Evolutionary conservation across 495 filamentous ascomycete genomes (phyloP).

Genomic region (Neurospora sp.): DNA sequence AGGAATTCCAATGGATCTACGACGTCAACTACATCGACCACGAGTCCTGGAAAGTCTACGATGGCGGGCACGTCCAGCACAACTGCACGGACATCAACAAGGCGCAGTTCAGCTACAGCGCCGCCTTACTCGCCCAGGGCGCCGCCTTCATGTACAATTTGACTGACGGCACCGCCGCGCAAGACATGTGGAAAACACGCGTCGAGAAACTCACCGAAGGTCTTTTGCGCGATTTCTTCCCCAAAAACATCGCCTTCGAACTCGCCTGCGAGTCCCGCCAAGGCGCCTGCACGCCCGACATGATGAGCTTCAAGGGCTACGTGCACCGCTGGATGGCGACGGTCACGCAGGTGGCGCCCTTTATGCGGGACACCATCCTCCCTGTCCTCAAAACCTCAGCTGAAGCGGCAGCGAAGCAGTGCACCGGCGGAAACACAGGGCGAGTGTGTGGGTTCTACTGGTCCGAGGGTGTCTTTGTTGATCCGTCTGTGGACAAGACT

Average conservation of each 20-base stretch:
- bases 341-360: slow-evolving; percentile 61
- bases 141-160: slow-evolving; percentile 70
- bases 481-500: slow-evolving; percentile 53
- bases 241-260: slow-evolving; percentile 52
- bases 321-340: slow-evolving; percentile 67
- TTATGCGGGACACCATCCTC: slow-evolving; percentile 48
- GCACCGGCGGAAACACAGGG: slow-evolving; percentile 47
- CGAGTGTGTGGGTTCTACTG: slow-evolving; percentile 50
- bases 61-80: slow-evolving; percentile 53
- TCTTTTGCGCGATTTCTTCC: slow-evolving; percentile 48
- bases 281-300: slow-evolving; percentile 59
- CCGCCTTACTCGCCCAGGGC: slow-evolving; percentile 61
- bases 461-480: slow-evolving; percentile 45
- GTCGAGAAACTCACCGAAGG: slow-evolving; percentile 49
- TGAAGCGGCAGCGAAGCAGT: slow-evolving; percentile 55
- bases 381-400: slow-evolving; percentile 52
- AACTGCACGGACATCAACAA: slow-evolving; percentile 55
- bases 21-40: slow-evolving; percentile 51
- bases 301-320: slow-evolving; percentile 73
- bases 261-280: slow-evolving; percentile 53
- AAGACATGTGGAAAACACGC: slow-evolving; percentile 45
- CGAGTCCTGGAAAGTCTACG: slow-evolving; percentile 50
- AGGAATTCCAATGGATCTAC: slow-evolving; percentile 61
- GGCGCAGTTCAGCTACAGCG: slow-evolving; percentile 66
- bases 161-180: neutral